phyloP scores from a whole-genome alignment of 768 basidiomycete species.

The Amanita molliuscula region DNA sequence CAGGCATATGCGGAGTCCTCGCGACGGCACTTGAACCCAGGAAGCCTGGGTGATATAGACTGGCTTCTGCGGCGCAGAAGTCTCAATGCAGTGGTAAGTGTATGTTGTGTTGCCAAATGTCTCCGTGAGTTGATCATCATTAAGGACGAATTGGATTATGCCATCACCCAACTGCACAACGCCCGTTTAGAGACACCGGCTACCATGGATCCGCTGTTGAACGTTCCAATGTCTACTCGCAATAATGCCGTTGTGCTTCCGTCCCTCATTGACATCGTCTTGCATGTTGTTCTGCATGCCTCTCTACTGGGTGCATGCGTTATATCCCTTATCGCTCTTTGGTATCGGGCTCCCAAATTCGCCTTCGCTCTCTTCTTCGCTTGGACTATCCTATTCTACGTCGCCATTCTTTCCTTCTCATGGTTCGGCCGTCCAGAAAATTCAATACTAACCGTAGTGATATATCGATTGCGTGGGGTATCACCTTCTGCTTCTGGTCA shows the following conservation, averaged over 20 bases:
- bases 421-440: constrained; percentile 47
- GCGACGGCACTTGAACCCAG: constrained; percentile 20
- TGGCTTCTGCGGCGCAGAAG: constrained; percentile 72
- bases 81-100: constrained; percentile 56
- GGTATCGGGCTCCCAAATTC: constrained; percentile 40
- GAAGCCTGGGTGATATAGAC: constrained; percentile 61
- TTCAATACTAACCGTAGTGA: constrained; percentile 44
- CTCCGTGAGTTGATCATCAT: constrained; percentile 7
- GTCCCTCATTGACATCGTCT: background rate
- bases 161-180: constrained; percentile 45
- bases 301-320: constrained; percentile 49
- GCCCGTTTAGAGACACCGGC: constrained; percentile 38
- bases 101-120: background rate
- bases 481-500: constrained; percentile 13
- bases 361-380: constrained; percentile 56
- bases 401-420: constrained; percentile 38
- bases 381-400: constrained; percentile 52
- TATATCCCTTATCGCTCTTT: constrained; percentile 48
- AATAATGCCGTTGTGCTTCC: constrained; percentile 14
- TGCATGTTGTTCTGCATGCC: constrained; percentile 34
- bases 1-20: constrained; percentile 12
- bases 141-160: constrained; percentile 70
- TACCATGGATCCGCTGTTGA: constrained; percentile 27
- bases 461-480: constrained; percentile 31
- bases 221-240: constrained; percentile 5